Conservation (phyloP, 2,329 filamentous ascomycete species). For the Helotiales sp. region DNA sequence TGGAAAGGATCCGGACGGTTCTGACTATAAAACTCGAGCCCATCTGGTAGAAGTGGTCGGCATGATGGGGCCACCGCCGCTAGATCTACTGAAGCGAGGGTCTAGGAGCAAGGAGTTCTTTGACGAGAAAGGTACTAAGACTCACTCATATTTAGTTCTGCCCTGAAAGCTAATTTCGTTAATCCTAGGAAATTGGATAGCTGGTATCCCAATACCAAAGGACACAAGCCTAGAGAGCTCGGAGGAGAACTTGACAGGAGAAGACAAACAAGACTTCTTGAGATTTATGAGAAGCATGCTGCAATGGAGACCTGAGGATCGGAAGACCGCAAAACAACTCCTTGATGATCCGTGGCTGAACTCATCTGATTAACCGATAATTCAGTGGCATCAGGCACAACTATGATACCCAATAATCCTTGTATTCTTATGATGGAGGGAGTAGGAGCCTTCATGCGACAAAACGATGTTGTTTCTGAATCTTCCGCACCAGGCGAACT, state of each 20-base stretch:
- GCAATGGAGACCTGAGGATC: conserved; percentile 10
- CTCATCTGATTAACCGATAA: no score
- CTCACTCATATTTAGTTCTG: neutral
- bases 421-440: no score
- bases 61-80: conserved; percentile 20
- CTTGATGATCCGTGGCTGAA: conserved; percentile 11
- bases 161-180: neutral
- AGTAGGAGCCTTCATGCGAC: no score
- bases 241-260: neutral
- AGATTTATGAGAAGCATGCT: conserved; percentile 12
- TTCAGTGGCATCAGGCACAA: no score
- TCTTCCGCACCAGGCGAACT: no score
- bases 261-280: conserved; percentile 9
- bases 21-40: conserved; percentile 17
- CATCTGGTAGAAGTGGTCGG: conserved; percentile 25
- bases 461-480: no score
- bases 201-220: conserved; percentile 5
- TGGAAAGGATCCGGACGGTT: conserved; percentile 14
- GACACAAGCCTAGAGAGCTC: neutral
- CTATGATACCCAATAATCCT: no score
- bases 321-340: conserved; percentile 11
- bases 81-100: conserved; percentile 12
- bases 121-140: neutral
- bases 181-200: neutral
- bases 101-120: conserved; percentile 1